phyloP scores from a whole-genome alignment of 495 filamentous ascomycete genomes.

The Penicillium riverlandense region DNA sequence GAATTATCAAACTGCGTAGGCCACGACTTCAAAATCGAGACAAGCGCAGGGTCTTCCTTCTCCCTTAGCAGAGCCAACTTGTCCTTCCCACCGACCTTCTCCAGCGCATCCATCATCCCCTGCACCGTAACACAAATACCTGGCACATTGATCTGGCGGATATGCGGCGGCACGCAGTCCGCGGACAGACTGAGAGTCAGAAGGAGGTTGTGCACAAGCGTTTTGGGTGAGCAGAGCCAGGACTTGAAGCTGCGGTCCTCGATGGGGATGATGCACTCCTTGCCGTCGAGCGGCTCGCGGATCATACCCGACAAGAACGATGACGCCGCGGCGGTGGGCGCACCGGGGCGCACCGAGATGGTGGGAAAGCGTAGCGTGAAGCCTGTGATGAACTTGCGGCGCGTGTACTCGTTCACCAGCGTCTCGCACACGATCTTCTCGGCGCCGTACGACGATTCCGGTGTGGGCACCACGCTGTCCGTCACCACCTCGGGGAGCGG shows the following conservation, averaged over 20 bases:
- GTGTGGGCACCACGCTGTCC: conserved; percentile 54
- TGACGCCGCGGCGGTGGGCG: conserved; percentile 60
- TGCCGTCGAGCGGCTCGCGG: conserved; percentile 50
- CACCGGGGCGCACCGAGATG: conserved; percentile 61
- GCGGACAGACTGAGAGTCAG: conserved; percentile 47
- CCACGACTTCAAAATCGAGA: conserved; percentile 64
- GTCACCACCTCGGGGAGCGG: conserved; percentile 42
- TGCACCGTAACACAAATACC: conserved; percentile 62
- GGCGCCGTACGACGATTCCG: conserved; percentile 63
- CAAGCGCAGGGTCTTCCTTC: conserved; percentile 49
- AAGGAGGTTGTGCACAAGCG: conserved; percentile 57
- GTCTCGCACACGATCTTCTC: conserved; percentile 69
- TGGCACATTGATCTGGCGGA: conserved; percentile 61
- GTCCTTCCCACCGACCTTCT: conserved; percentile 58
- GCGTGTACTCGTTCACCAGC: conserved; percentile 63
- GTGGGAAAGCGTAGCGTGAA: conserved; percentile 65
- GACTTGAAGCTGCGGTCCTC: conserved; percentile 51
- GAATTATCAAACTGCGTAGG: conserved; percentile 57
- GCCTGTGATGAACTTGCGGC: conserved; percentile 57
- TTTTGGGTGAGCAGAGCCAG: conserved; percentile 58
- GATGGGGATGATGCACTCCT: conserved; percentile 57
- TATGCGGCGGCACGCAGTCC: conserved; percentile 44
- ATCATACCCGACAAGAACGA: conserved; percentile 67
- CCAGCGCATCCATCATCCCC: conserved; percentile 66
- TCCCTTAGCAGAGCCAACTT: conserved; percentile 53